Base-by-base conservation (phyloP, 768 basidiomycete species). In the Hortiboletus flavorubellus region DNA sequence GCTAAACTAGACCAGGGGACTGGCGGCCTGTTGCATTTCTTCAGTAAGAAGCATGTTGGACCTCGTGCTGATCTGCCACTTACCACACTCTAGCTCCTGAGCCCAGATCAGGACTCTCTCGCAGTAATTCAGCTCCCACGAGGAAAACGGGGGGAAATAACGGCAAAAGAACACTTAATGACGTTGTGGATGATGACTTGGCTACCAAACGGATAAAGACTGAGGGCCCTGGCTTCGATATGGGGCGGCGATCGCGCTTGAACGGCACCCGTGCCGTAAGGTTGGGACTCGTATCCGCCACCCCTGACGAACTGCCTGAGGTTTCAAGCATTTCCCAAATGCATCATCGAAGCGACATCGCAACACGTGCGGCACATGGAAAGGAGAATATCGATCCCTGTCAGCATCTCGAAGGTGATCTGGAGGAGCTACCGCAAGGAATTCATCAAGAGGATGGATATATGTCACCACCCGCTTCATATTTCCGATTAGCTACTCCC, bases 361-460 rank as follows among this genome's bases (percentile, higher is more conserved):
- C 73, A 49, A 59, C 70, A 41, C 67, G 72, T 8, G 66, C 73
- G 48, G 58, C 70, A 41, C 67, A 72, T 8, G 68, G 69, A 57
- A 69, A 73, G 46, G 78, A 74, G 18, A 75, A 74, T 49, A 72
- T 73, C 21, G 70, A 72, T 38, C 73, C 72, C 35, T 72, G 72
- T 40, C 62, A 62, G 21, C 72, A 75, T 49, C 68, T 73, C 53
- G 76, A 78, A 53, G 70, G 73, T 38, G 73, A 80, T 54, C 72
- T 74, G 8, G 71, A 75, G 31, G 68, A 76, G 26, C 63, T 56
- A 44, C 61, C 66, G 34, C 76, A 81, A 49, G 64, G 61, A 10
- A 82, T 89, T 15, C 75, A 77, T 64, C 90, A 90, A 71, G 91
- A 92, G 65, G 89, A 89, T 56, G 90, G 91, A 15, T 93, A 92